A percentile compares a stretch with the other conserved stretches of the same genome.
phyloP scores from a whole-genome alignment of 1,139 yeast genomes.

The Geotrichum europaeum region DNA sequence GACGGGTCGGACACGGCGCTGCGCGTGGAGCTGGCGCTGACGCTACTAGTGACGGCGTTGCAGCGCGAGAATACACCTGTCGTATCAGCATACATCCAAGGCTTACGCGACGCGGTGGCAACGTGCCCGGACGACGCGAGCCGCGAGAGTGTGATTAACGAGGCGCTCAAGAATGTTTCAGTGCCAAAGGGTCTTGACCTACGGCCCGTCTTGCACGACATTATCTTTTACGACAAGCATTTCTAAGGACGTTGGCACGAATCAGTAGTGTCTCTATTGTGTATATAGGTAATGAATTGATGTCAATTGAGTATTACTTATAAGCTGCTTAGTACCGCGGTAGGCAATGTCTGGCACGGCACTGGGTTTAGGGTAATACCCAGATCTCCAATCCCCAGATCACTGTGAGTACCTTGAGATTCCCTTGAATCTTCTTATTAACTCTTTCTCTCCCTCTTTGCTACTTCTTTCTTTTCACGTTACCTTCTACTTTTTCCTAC shows the following conservation, averaged over 20 bases:
- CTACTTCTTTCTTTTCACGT: background rate
- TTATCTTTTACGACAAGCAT: constrained; percentile 18
- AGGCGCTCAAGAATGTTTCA: constrained; percentile 26
- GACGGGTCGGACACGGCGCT: constrained; percentile 17
- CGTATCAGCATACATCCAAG: constrained; percentile 24
- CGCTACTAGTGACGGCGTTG: constrained; percentile 27
- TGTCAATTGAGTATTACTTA: too few species aligned
- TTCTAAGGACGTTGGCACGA: background rate
- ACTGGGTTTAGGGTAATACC: background rate
- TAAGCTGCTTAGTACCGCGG: background rate
- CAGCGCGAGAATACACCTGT: constrained; percentile 23
- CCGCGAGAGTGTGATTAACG: constrained; percentile 12
- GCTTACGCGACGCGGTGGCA: constrained; percentile 23
- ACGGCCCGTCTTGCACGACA: constrained; percentile 25
- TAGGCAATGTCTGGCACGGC: background rate
- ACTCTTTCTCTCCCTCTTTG: background rate
- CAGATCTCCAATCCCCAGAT: background rate
- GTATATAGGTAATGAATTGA: too few species aligned
- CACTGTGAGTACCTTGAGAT: background rate
- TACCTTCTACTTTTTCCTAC: background rate
- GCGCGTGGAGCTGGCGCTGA: constrained; percentile 26
- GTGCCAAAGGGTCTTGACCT: constrained; percentile 29
- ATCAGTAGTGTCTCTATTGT: background rate
- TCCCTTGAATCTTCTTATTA: background rate
- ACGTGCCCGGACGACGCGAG: constrained; percentile 14